Base-by-base conservation (phyloP, 768 basidiomycete genomes). In the Lactarius akahatsu region DNA sequence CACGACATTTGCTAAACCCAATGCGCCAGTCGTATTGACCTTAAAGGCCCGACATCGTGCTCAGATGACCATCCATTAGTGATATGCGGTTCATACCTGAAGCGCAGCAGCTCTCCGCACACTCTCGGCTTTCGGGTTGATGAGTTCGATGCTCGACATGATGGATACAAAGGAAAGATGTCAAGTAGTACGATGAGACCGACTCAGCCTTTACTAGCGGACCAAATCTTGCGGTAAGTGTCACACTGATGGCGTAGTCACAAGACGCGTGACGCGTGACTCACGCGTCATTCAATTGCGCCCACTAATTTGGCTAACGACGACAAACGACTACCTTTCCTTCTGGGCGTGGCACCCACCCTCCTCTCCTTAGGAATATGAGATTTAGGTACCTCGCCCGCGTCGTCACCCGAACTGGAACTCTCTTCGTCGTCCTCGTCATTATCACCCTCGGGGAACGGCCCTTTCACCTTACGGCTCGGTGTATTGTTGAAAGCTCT, bases 71-170 rank as follows among this genome's bases (percentile, higher is more conserved):
- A 52, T 61, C 47, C 65, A 50, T 36, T 26, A 30, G 56, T 65
- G 16, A 63, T 65, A 72, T 69, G 69, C 69, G 70, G 47, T 34
- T 67, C 72, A n/a, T 76, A 92, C 95, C 89, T 96, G 94, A 57
- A 97, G 84, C 56, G 95, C 95, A 64, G 92, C 92, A 26, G 92
- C 89, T 71, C 95, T 83, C 71, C 92, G 81, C 47, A 98, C 88
- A 76, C 91, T 94, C 83, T 97, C 95, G 47, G 95, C 95, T 77
- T 96, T 93, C 47, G 95, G 95, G 74, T 98, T 98, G 78, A 98
- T 92, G 73, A 96, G 90, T 80, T 97, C 94, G 77, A 97, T 90
- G 75, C 89, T 90, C 41, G 89, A 89, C 57, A 69, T 69, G 60
- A 56, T 57, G 61, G 56, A 40, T 59, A 55, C 30, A 23, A 38